phyloP scores from a whole-genome alignment of 768 basidiomycete species.

The Lepiota venenata region DNA sequence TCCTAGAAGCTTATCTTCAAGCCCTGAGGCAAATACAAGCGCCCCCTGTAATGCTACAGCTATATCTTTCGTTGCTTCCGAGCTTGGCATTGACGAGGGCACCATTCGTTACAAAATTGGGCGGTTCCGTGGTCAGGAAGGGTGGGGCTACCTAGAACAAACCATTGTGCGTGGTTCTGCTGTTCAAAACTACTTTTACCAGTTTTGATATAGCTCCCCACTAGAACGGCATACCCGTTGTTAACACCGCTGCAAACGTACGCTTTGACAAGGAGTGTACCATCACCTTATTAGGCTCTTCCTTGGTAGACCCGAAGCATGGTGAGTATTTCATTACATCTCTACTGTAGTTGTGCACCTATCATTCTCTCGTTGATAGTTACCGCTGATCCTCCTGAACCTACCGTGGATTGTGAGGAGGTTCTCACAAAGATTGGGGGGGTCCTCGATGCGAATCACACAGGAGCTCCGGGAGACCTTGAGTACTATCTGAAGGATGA shows the following conservation, averaged over 20 bases:
- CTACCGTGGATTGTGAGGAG: constrained; percentile 28
- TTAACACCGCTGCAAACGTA: constrained; percentile 34
- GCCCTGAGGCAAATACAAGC: not conserved
- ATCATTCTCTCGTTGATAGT: constrained; percentile 7
- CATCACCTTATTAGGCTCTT: constrained; percentile 29
- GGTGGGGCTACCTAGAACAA: not conserved
- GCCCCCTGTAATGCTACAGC: not conserved
- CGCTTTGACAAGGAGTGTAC: constrained; percentile 22
- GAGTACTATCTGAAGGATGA: constrained; percentile 39
- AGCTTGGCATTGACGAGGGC: not conserved
- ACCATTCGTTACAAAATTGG: not conserved
- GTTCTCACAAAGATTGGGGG: constrained; percentile 15
- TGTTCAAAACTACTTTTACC: not conserved
- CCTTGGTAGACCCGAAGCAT: constrained; percentile 27
- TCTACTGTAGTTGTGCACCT: constrained; percentile 22
- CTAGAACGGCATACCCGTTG: constrained; percentile 25
- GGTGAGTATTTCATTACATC: constrained; percentile 23
- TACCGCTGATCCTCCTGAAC: constrained; percentile 28
- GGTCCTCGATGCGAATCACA: constrained; percentile 30
- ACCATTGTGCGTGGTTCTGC: not conserved
- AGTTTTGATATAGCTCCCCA: too few relatives aligned
- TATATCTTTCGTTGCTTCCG: not conserved
- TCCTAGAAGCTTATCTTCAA: not conserved
- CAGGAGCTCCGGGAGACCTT: constrained; percentile 28
- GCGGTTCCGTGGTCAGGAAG: not conserved